These are phyloP conservation scores for Pleurotus cornucopiae DNA, from an alignment of 768 basidiomycete genomes.

Conservation along the genomic window DNA sequence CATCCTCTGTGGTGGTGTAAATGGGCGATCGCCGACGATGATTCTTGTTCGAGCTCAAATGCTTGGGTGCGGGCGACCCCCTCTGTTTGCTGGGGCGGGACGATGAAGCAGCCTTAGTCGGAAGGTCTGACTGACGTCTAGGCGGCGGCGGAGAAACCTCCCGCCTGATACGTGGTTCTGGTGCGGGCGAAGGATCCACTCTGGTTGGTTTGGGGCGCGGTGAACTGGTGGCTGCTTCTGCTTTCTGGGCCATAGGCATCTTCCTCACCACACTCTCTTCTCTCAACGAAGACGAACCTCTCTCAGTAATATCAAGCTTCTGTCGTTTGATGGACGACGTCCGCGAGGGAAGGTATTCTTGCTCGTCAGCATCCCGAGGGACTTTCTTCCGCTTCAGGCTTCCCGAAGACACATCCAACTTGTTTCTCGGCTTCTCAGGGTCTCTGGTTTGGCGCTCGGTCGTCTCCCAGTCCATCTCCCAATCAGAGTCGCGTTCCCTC, in stretches of 20 bases:
- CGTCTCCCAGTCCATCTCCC: slow-evolving; percentile 6
- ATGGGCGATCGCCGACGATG: slow-evolving; percentile 52
- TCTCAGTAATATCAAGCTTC: slow-evolving; percentile 30
- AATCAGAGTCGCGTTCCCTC: slow-evolving; percentile 12
- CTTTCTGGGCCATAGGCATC: slow-evolving; percentile 32
- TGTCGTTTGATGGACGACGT: slow-evolving; percentile 33
- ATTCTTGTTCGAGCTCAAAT: slow-evolving; percentile 21
- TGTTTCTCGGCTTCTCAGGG: neutral
- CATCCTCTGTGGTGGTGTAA: slow-evolving; percentile 67
- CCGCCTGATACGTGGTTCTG: slow-evolving; percentile 13
- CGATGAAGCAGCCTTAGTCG: neutral
- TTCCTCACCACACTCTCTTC: slow-evolving; percentile 9
- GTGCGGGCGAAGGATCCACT: slow-evolving; percentile 31
- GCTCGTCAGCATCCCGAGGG: slow-evolving; percentile 25
- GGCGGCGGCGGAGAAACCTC: slow-evolving; percentile 3
- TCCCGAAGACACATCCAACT: neutral
- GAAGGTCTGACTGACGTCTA: neutral
- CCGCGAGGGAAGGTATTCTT: slow-evolving; percentile 17
- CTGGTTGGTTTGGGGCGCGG: slow-evolving; percentile 12
- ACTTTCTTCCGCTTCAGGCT: slow-evolving; percentile 38
- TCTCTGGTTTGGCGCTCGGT: neutral
- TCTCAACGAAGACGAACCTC: slow-evolving; percentile 10
- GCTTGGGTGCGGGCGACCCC: neutral
- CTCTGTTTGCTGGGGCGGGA: neutral
- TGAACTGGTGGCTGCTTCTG: slow-evolving; percentile 13